Evolutionary conservation across 176 grass and related monocot species (phyloP), one percentile per base, ranked within the genome.

Genomic region (Phoenix dactylifera): DNA sequence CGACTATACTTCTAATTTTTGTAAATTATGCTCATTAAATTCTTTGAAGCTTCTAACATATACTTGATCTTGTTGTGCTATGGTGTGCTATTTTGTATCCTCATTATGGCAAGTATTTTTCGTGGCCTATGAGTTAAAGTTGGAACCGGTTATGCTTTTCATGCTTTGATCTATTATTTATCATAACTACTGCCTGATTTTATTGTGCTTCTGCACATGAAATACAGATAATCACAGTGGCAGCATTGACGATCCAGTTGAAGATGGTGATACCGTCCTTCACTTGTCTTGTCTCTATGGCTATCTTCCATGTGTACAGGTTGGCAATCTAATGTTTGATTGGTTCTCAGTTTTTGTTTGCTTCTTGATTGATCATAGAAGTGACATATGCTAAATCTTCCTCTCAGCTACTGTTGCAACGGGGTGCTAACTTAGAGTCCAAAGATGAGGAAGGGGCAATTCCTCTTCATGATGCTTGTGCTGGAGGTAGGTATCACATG

Each of bases 371-470:
- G 15, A 48, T 57, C 28, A 19, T 67, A 24, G 22, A 55, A 55
- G 66, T 18, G 23, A 29, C 32, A 51, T 15, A 56, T 50, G 24
- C 3, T 59, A 66, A 15, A 28, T 50, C 18, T 24, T 79, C 17
- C 69, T 62, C 1, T 65, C 53, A 97, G 93, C 65, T 88, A 51
- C 61, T 97, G 63, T 63, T 97, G 76, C 72, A 79, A 77, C 76
- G 72, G 35, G 81, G 87, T 64, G 84, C 93, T 70, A 91, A 55
- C 65, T 83, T 97, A 58, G 87, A 97, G 67, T 72, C 77, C 75
- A 91, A 83, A 83, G 93, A 97, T 80, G 93, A 91, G 72, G 93
- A 91, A 97, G 87, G 84, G 1, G 87, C 84, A 26, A 88, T 97
- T 76, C 84, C 93, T 78, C 80, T 97, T 60, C 93, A 97, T 28